A percentile compares a stretch with the other conserved stretches of the same genome.
These are phyloP conservation scores for Aspergillus proliferans DNA, from an alignment of 2,329 filamentous ascomycete genomes.

Conservation along the genomic window DNA sequence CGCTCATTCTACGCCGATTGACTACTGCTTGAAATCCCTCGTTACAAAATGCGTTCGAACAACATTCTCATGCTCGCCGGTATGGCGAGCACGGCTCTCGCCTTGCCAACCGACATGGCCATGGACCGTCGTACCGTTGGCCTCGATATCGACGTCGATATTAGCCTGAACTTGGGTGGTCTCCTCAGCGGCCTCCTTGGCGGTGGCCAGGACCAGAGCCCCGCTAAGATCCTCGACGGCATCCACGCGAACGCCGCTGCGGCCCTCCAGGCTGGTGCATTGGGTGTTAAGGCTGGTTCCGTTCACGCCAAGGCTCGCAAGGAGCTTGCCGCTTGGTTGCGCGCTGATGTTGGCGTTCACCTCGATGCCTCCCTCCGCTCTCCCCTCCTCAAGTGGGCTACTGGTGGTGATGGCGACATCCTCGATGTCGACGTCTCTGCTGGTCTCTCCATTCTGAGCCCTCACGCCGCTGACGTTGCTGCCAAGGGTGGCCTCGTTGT, in stretches of 20 bases:
- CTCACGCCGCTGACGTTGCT: slow-evolving; percentile 26
- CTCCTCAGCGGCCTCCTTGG: slow-evolving; percentile 20
- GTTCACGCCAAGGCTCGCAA: slow-evolving; percentile 23
- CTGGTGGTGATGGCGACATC: slow-evolving; percentile 18
- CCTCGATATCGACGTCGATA: slow-evolving; percentile 11
- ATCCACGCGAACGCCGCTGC: slow-evolving; percentile 29
- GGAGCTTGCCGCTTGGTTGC: slow-evolving; percentile 26
- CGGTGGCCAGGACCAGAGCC: slow-evolving; percentile 12
- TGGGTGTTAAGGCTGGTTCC: slow-evolving; percentile 26
- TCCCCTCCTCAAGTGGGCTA: slow-evolving; percentile 27
- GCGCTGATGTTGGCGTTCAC: slow-evolving; percentile 12
- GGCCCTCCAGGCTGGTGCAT: slow-evolving; percentile 29
- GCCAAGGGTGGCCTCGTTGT: slow-evolving; percentile 32
- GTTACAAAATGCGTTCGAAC: slow-evolving; percentile 19
- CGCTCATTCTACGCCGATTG: background rate
- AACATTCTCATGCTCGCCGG: slow-evolving; percentile 27
- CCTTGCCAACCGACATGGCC: slow-evolving; percentile 22
- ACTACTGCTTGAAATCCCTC: slow-evolving; percentile 7
- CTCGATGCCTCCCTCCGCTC: slow-evolving; percentile 24
- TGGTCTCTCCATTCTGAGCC: slow-evolving; percentile 29
- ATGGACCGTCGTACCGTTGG: slow-evolving; percentile 23
- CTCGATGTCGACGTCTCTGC: slow-evolving; percentile 23
- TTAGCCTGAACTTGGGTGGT: slow-evolving; percentile 15
- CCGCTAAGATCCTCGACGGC: slow-evolving; percentile 19
- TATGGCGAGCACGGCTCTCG: slow-evolving; percentile 27